These are phyloP conservation scores for Fraxinus sp. DNA, from an alignment of 305 asterid species.

Conservation along the genomic window DNA sequence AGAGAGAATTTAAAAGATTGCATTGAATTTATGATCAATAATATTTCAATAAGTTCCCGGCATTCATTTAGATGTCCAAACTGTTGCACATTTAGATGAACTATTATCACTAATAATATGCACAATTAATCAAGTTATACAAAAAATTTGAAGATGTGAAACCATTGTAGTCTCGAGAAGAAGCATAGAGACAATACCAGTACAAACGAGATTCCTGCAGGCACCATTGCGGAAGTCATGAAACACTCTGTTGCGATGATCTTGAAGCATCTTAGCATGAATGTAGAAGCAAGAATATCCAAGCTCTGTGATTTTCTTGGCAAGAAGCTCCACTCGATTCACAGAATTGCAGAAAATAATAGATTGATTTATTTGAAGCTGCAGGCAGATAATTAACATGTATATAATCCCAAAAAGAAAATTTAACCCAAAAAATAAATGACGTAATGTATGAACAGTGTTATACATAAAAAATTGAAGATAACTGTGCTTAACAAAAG, in stretches of 20 bases:
- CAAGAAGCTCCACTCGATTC: conserved; percentile 60
- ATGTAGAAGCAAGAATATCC: conserved; percentile 64
- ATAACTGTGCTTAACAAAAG: neutral
- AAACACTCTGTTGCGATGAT: conserved; percentile 59
- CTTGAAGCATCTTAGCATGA: conserved; percentile 64
- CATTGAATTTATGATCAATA: neutral
- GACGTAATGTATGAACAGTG: neutral
- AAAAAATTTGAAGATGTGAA: neutral
- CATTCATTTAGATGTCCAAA: neutral
- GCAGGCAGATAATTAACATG: conserved; percentile 22
- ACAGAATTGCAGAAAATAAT: conserved; percentile 63
- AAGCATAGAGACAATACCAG: conserved; percentile 39
- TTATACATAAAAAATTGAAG: neutral
- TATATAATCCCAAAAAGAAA: neutral
- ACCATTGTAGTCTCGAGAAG: neutral
- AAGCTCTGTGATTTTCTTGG: conserved; percentile 60
- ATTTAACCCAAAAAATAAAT: neutral
- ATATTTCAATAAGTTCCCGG: neutral
- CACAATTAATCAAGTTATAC: neutral
- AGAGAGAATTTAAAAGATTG: neutral
- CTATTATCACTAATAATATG: neutral
- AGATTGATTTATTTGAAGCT: conserved; percentile 66
- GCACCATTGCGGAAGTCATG: conserved; percentile 69
- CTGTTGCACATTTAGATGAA: neutral
- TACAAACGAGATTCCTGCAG: conserved; percentile 66